Conservation (phyloP, 1,139 yeast genomes). For the Wickerhamiella infanticola region DNA sequence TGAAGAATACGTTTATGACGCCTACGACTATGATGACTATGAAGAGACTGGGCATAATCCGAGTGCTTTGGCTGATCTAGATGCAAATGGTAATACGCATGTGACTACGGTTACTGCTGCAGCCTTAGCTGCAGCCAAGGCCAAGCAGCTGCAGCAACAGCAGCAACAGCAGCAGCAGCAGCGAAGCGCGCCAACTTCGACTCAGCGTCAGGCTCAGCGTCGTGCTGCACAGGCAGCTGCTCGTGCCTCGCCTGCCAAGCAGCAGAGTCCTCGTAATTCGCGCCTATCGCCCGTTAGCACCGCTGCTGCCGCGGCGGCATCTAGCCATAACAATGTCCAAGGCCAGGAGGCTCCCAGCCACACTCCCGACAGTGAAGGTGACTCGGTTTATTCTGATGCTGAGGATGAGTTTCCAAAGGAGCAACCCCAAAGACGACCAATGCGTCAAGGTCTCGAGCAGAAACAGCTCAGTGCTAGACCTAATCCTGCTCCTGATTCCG, state of each 20-base stretch:
- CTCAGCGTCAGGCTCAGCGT: not conserved
- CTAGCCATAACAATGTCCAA: not conserved
- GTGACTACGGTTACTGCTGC: not conserved
- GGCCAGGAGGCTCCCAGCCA: not conserved
- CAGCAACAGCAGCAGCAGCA: not conserved
- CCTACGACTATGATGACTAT: constrained; percentile 13
- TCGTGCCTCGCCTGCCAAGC: not conserved
- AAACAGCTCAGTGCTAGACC: not conserved
- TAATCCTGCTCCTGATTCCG: not conserved
- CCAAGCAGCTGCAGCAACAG: no score
- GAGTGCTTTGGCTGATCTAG: constrained; percentile 5
- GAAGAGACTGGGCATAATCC: constrained; percentile 2
- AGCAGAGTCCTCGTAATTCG: not conserved
- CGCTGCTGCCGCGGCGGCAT: not conserved
- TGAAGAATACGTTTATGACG: constrained; percentile 12
- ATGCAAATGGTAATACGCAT: not conserved
- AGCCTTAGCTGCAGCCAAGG: not conserved
- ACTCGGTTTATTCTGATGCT: constrained; percentile 19
- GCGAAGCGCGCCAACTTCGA: not conserved
- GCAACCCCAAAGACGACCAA: not conserved
- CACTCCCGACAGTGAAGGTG: constrained; percentile 14
- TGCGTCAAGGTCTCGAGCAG: not conserved
- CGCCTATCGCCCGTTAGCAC: not conserved
- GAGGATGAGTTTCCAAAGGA: constrained; percentile 10
- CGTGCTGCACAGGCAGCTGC: not conserved